A percentile compares a stretch with the other conserved stretches of the same genome.
Conservation (phyloP, 139 green algal genomes). For the Closterium sp. region DNA sequence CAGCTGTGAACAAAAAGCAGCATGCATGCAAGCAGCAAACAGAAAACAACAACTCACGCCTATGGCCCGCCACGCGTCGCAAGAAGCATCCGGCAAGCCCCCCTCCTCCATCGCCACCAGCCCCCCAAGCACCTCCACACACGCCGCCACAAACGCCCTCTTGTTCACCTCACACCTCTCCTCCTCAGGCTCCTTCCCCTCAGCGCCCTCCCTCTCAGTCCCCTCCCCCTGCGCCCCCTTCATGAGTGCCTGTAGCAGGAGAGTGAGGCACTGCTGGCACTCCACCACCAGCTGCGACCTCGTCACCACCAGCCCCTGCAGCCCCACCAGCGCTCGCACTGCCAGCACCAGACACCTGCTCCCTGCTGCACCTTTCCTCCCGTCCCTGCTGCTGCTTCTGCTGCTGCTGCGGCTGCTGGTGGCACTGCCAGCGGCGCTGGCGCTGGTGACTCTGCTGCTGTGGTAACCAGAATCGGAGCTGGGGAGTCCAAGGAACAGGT, state of each 20-base stretch:
- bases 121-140: not conserved
- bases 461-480: too few relatives aligned
- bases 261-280: slow-evolving; percentile 10
- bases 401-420: not conserved
- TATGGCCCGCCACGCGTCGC: not conserved
- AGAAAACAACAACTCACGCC: not conserved
- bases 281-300: slow-evolving; percentile 50
- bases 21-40: not conserved
- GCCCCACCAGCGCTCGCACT: slow-evolving; percentile 24
- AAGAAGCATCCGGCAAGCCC: not conserved
- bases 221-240: slow-evolving; percentile 5
- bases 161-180: not conserved
- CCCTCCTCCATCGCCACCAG: not conserved
- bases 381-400: not conserved
- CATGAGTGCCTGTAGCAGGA: slow-evolving; percentile 35
- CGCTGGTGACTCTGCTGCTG: not conserved
- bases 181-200: not conserved
- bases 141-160: slow-evolving; percentile 2
- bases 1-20: too few relatives aligned
- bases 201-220: not conserved
- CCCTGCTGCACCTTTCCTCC: too few relatives aligned
- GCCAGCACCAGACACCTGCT: not conserved
- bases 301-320: slow-evolving; percentile 43
- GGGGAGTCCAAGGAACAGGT: not conserved
- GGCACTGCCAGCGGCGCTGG: not conserved